phyloP scores from a whole-genome alignment of 2,329 filamentous ascomycete species.

The Talaromyces sp. region DNA sequence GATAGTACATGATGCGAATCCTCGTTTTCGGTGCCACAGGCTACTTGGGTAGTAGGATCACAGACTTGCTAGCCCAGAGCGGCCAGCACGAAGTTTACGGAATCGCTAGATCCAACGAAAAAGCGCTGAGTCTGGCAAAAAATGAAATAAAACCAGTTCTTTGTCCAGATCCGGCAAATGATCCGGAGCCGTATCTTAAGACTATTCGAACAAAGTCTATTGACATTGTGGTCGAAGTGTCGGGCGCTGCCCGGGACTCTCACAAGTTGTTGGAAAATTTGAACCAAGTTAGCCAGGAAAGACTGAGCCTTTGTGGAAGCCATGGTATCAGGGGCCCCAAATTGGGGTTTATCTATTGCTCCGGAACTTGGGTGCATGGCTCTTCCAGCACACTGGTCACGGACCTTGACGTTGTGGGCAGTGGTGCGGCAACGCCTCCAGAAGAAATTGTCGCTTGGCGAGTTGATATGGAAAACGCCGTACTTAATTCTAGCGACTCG shows the following conservation, averaged over 20 bases:
- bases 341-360: conserved; percentile 33
- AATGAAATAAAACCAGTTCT: conserved; percentile 31
- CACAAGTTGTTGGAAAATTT: conserved; percentile 16
- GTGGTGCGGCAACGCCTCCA: conserved; percentile 14
- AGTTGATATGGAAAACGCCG: conserved; percentile 23
- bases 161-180: conserved; percentile 14
- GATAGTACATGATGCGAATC: conserved; percentile 21
- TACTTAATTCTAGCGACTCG: conserved; percentile 23
- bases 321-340: conserved; percentile 22
- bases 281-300: conserved; percentile 13
- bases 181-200: conserved; percentile 16
- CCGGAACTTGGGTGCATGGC: conserved; percentile 34
- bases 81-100: conserved; percentile 31
- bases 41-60: conserved; percentile 23
- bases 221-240: conserved; percentile 30
- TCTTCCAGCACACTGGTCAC: conserved; percentile 19
- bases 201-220: conserved; percentile 20
- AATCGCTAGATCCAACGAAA: conserved; percentile 25
- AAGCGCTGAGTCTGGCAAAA: conserved; percentile 21
- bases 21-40: conserved; percentile 28
- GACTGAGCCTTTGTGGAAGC: conserved; percentile 14
- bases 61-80: conserved; percentile 18
- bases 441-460: conserved; percentile 25
- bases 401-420: conserved; percentile 24
- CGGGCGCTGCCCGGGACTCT: conserved; percentile 19